These are phyloP conservation scores for Penicillium ucsense DNA, from an alignment of 495 filamentous ascomycete genomes.

Conservation along the genomic window DNA sequence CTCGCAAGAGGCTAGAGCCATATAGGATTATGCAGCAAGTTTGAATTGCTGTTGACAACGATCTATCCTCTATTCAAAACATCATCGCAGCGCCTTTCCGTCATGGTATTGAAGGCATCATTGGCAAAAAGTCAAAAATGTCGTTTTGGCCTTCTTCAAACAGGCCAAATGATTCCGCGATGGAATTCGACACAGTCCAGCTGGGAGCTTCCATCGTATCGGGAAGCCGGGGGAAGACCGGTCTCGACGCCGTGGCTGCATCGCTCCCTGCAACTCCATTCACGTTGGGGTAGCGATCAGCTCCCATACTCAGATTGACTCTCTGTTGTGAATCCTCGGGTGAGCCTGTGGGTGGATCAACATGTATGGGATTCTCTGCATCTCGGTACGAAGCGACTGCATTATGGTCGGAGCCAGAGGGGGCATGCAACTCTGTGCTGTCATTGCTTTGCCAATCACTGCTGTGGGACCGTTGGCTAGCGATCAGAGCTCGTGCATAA, in stretches of 20 bases:
- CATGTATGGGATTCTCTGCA: slow-evolving; percentile 12
- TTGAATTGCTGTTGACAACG: too few relatives aligned
- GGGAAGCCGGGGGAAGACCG: slow-evolving; percentile 21
- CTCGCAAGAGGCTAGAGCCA: too few relatives aligned
- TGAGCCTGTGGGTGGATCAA: slow-evolving; percentile 12
- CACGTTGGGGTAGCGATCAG: slow-evolving; percentile 14
- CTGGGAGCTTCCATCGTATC: slow-evolving; percentile 33
- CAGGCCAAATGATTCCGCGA: slow-evolving; percentile 36
- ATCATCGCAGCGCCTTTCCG: slow-evolving; percentile 1
- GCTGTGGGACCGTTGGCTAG: slow-evolving; percentile 19
- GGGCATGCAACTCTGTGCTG: slow-evolving; percentile 10
- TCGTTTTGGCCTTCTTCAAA: slow-evolving; percentile 38
- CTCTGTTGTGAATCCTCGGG: slow-evolving; percentile 16
- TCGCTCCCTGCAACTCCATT: slow-evolving; percentile 14
- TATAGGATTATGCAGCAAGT: too few relatives aligned
- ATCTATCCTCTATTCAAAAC: too few relatives aligned
- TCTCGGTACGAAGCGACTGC: slow-evolving; percentile 8
- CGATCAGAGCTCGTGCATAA: slow-evolving; percentile 30
- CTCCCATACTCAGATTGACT: slow-evolving; percentile 7
- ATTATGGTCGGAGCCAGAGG: slow-evolving; percentile 10
- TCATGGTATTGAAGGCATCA: slow-evolving; percentile 30
- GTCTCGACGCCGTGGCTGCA: slow-evolving; percentile 16
- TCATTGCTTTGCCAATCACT: slow-evolving; percentile 8
- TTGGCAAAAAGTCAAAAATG: slow-evolving; percentile 35
- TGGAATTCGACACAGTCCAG: slow-evolving; percentile 33